phyloP scores from a whole-genome alignment of 495 filamentous ascomycete genomes.

The Xylaria sp. region DNA sequence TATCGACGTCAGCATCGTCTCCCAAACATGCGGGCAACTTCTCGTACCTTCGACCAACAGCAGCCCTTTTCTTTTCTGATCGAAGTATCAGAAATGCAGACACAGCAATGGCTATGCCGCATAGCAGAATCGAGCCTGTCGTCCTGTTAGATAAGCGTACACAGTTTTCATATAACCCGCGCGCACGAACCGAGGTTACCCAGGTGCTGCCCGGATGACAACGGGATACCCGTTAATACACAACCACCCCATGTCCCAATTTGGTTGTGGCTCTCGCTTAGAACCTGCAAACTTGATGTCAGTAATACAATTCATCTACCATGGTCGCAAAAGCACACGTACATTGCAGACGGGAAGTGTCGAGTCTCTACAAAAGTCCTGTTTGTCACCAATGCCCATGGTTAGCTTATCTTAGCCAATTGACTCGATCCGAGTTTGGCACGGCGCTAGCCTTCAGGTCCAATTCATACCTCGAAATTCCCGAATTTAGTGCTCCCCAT shows the following conservation, averaged over 20 bases:
- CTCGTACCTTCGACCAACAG: slow-evolving; percentile 87
- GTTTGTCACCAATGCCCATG: slow-evolving; percentile 18
- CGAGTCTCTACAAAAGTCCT: slow-evolving; percentile 96
- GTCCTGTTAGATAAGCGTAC: slow-evolving; percentile 11
- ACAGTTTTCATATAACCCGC: background rate
- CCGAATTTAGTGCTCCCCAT: slow-evolving; percentile 81
- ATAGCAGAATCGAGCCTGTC: slow-evolving; percentile 88
- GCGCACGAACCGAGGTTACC: slow-evolving; percentile 81
- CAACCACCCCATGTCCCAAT: slow-evolving; percentile 68
- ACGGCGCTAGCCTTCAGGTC: background rate
- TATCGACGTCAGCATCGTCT: slow-evolving; percentile 36
- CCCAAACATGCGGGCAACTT: background rate
- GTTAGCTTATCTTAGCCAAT: slow-evolving; percentile 13
- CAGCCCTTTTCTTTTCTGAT: slow-evolving; percentile 92
- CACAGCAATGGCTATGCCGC: slow-evolving; percentile 74
- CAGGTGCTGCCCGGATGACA: slow-evolving; percentile 68
- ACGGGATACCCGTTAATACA: slow-evolving; percentile 71
- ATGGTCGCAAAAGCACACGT: slow-evolving; percentile 51
- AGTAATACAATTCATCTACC: slow-evolving; percentile 29
- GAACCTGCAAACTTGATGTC: slow-evolving; percentile 45
- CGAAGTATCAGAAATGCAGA: slow-evolving; percentile 71
- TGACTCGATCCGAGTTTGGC: background rate
- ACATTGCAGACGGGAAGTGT: slow-evolving; percentile 98
- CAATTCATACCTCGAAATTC: slow-evolving; percentile 80
- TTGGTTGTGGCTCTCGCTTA: slow-evolving; percentile 53